Evolutionary conservation across 164 flowering plant species (phyloP).

Genomic region (Stephania cephalantha): DNA sequence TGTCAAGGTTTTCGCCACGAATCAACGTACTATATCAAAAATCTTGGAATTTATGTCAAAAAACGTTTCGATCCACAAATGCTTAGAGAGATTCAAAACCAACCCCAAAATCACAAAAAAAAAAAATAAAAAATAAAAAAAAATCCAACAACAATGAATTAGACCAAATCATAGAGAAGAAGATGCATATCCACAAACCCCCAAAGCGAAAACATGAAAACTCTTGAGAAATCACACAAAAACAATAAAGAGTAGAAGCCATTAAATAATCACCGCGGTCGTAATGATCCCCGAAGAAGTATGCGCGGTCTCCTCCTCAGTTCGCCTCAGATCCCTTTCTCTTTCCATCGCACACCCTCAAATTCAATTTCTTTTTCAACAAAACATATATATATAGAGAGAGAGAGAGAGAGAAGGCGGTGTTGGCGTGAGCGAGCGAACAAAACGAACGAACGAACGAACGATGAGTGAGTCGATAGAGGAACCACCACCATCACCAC

Average conservation of each 20-base stretch:
- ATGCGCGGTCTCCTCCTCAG: conserved; percentile 1
- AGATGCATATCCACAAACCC: neutral
- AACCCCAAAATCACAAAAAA: too few species aligned
- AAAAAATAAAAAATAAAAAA: too few species aligned
- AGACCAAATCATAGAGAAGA: neutral
- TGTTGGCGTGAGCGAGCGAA: neutral
- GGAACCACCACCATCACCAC: too few species aligned
- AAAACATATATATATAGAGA: neutral
- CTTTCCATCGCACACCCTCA: neutral
- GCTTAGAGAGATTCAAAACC: neutral
- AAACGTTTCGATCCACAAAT: neutral
- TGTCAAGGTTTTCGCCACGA: neutral
- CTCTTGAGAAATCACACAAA: too few species aligned
- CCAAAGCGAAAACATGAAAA: neutral
- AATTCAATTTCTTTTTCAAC: too few species aligned
- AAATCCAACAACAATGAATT: neutral
- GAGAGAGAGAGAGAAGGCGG: neutral
- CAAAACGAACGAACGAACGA: too few species aligned
- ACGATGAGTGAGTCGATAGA: too few species aligned
- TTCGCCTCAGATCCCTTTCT: neutral
- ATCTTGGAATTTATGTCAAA: neutral
- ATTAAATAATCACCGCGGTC: too few species aligned
- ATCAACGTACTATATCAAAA: neutral
- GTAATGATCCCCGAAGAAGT: neutral
- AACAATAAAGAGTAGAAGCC: too few species aligned